Base-by-base conservation (phyloP, 164 flowering plant genomes). In the Sedum album region DNA sequence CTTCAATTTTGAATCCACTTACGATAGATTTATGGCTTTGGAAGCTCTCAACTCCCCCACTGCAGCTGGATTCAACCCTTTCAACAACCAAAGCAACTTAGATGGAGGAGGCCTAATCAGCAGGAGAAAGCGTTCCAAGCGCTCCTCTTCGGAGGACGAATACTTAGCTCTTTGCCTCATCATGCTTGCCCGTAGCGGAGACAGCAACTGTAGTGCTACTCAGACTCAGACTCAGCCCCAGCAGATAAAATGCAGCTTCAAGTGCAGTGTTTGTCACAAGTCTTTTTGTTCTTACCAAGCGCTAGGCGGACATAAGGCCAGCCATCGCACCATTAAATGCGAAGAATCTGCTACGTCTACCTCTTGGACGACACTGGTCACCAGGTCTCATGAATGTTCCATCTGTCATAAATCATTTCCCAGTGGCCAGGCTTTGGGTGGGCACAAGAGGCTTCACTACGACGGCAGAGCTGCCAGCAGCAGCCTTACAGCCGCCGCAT, bases 361-460 rank as follows among this genome's bases (percentile, higher is more conserved):
- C 48, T 44, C 48, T 44, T n/a, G 26, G 57, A 51, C 57, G 5
- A 23, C 57, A 23, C 9, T 6, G 57, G 26, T 15, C 9, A 11
- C 30, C 4, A 23, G 31, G 61, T 23, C 61, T 2, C 61, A 64
- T 7, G 66, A 64, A 23, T 64, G 66, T 20, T 31, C 39, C 23
- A 80, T 82, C 72, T 85, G 89, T 61, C 79, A 80, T 68, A 80
- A 74, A 73, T 64, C 69, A 1, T 85, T 85, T 49, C 77, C 80
- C 3, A 71, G 86, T 0, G 85, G 86, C 0, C 89, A 83, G 70
- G 89, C 89, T 5, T 74, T 85, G 18, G 89, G 87, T n/a, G 89
- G 89, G 18, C 89, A 85, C 80, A 83, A 83, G 74, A 76, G 86
- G 60, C 44, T n/a, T 15, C 66, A 64, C 39, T 64, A 64, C 66